Evolutionary conservation across 352 stramenopile genomes (phyloP).

Genomic region (Pythium rhizo-oryzae): DNA sequence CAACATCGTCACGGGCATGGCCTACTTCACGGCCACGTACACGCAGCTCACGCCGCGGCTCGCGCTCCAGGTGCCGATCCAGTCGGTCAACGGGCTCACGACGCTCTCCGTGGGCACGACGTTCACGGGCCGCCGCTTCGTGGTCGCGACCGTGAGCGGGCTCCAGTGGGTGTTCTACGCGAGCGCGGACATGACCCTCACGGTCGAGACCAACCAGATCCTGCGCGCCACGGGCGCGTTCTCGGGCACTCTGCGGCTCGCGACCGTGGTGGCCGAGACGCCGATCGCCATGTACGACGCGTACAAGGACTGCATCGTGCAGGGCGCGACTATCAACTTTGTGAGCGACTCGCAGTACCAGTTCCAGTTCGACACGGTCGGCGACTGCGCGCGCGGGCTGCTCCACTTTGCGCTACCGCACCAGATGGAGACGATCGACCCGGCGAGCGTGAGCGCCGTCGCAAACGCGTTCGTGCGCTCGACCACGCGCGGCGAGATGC

Average conservation of each 20-base stretch:
- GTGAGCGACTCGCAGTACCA: constrained; percentile 48
- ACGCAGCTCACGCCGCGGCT: constrained; percentile 54
- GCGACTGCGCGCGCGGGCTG: constrained; percentile 55
- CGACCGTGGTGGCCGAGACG: constrained; percentile 36
- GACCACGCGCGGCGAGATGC: constrained; percentile 59
- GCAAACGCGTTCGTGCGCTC: constrained; percentile 42
- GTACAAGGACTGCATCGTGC: constrained; percentile 71
- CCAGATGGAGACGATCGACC: constrained; percentile 53
- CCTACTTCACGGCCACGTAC: constrained; percentile 68
- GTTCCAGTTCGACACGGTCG: constrained; percentile 63
- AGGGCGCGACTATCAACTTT: constrained; percentile 45
- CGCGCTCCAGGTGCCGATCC: constrained; percentile 51
- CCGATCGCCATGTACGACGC: constrained; percentile 59
- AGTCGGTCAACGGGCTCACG: constrained; percentile 48
- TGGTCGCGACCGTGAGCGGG: constrained; percentile 51
- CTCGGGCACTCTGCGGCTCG: constrained; percentile 50
- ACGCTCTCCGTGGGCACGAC: constrained; percentile 30
- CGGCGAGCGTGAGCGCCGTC: constrained; percentile 41
- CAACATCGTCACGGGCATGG: constrained; percentile 71
- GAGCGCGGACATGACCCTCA: constrained; percentile 36
- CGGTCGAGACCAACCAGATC: constrained; percentile 49
- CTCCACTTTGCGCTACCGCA: constrained; percentile 69
- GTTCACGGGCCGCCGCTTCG: constrained; percentile 48
- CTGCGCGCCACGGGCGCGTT: constrained; percentile 39
- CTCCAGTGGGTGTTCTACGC: constrained; percentile 68